These are phyloP conservation scores for Fusarium pseudonygamai DNA, from an alignment of 2,329 filamentous ascomycete genomes.

Conservation along the genomic window DNA sequence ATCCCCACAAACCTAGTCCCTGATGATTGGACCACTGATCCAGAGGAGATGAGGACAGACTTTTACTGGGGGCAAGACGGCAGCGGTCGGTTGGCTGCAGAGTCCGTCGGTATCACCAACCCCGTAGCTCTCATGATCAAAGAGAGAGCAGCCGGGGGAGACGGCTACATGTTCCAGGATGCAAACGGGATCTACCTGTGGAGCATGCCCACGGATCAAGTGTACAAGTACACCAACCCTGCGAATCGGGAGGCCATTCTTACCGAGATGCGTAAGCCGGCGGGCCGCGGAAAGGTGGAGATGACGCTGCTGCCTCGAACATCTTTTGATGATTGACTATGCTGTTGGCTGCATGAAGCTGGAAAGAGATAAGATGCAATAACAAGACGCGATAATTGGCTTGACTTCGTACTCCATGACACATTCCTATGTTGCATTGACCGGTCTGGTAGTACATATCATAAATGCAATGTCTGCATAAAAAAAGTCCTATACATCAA, in stretches of 20 bases:
- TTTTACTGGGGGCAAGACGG: background rate
- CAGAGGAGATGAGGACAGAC: background rate
- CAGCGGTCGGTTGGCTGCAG: background rate
- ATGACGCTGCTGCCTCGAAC: background rate
- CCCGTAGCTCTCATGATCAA: background rate
- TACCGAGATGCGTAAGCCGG: background rate
- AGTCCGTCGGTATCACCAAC: background rate
- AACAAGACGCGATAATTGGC: background rate
- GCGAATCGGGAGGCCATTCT: background rate
- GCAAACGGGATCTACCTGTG: background rate
- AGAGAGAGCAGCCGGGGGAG: background rate
- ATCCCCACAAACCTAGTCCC: background rate
- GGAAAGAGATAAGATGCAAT: background rate
- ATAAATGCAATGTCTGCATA: background rate
- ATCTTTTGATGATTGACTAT: background rate
- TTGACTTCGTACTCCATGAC: background rate
- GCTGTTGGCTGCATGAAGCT: background rate
- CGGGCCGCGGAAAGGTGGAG: background rate
- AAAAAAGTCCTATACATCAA: background rate
- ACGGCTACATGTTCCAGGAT: background rate
- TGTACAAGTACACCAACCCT: background rate
- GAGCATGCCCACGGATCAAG: background rate
- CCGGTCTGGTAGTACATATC: background rate
- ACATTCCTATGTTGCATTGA: rapidly evolving
- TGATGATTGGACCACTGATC: background rate